phyloP scores from a whole-genome alignment of 441 rosid genomes.

The Hypseocharis bilobata region DNA sequence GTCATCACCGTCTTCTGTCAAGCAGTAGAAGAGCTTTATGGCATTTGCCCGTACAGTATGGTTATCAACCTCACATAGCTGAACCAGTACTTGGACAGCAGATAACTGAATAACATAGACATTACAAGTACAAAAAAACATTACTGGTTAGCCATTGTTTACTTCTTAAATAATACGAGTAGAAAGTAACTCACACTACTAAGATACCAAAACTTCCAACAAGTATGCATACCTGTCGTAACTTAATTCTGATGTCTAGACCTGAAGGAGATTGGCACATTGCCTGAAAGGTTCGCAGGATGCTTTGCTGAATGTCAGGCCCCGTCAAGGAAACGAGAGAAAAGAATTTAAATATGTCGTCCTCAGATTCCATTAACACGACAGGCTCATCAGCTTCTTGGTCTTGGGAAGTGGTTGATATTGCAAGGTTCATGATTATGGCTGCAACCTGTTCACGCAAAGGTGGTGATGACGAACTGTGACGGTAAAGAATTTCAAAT shows the following conservation, averaged over 20 bases:
- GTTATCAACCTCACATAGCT: conserved; percentile 27
- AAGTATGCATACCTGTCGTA: conserved; percentile 32
- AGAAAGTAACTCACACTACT: not conserved
- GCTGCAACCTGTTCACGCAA: conserved; percentile 32
- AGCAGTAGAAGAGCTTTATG: conserved; percentile 33
- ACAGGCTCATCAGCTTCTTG: conserved; percentile 14
- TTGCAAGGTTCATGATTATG: conserved; percentile 32
- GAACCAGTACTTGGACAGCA: conserved; percentile 35
- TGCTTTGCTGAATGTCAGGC: conserved; percentile 27
- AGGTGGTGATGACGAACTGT: conserved; percentile 28
- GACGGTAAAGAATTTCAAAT: conserved; percentile 33
- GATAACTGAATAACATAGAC: conserved; percentile 25
- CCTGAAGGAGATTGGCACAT: conserved; percentile 29
- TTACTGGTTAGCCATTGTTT: not conserved
- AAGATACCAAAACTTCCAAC: not conserved
- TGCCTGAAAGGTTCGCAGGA: conserved; percentile 31
- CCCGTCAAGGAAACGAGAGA: conserved; percentile 33
- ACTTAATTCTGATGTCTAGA: conserved; percentile 23
- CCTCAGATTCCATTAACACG: conserved; percentile 30
- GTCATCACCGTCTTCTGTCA: conserved; percentile 28
- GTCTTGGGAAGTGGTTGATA: conserved; percentile 22
- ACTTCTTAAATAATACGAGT: not conserved
- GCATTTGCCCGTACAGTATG: conserved; percentile 28
- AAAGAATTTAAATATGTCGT: conserved; percentile 31
- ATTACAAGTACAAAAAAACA: not conserved